These are phyloP conservation scores for Triadica sebifera DNA, from an alignment of 345 rosid genomes.

Conservation along the genomic window DNA sequence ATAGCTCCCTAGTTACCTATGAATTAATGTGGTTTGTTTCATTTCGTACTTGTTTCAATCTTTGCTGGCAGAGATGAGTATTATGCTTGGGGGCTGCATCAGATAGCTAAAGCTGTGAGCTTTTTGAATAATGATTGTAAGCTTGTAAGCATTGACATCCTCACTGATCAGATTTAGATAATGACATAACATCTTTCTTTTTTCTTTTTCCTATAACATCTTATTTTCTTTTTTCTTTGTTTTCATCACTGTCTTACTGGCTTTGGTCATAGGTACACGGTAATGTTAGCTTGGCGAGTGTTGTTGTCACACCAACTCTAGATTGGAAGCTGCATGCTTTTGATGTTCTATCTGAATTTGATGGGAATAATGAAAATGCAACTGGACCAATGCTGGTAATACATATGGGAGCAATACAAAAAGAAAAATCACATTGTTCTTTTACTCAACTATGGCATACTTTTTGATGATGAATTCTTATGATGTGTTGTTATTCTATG, in stretches of 20 bases:
- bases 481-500: neutral
- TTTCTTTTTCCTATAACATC: too few species aligned
- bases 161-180: neutral
- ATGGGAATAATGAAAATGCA: slow-evolving; percentile 73
- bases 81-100: slow-evolving; percentile 87
- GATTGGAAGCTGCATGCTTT: slow-evolving; percentile 99
- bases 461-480: neutral
- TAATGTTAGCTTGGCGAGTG: slow-evolving; percentile 89
- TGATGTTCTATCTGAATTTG: slow-evolving; percentile 94
- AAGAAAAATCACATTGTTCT: neutral
- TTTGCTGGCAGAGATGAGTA: slow-evolving; percentile 81
- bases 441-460: neutral
- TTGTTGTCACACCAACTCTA: slow-evolving; percentile 90
- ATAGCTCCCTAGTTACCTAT: neutral
- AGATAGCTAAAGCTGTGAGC: slow-evolving; percentile 98
- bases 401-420: slow-evolving; percentile 11
- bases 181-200: neutral
- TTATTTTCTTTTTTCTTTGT: neutral
- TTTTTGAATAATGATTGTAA: slow-evolving; percentile 97
- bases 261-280: slow-evolving; percentile 79
- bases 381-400: slow-evolving; percentile 97
- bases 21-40: slow-evolving; percentile 5
- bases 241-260: slow-evolving; percentile 14
- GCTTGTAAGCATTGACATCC: slow-evolving; percentile 58
- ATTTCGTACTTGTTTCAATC: neutral